A percentile compares a stretch with the other conserved stretches of the same genome.
phyloP scores from a whole-genome alignment of 108 stramenopile genomes.

The Cylindrotheca closterium region DNA sequence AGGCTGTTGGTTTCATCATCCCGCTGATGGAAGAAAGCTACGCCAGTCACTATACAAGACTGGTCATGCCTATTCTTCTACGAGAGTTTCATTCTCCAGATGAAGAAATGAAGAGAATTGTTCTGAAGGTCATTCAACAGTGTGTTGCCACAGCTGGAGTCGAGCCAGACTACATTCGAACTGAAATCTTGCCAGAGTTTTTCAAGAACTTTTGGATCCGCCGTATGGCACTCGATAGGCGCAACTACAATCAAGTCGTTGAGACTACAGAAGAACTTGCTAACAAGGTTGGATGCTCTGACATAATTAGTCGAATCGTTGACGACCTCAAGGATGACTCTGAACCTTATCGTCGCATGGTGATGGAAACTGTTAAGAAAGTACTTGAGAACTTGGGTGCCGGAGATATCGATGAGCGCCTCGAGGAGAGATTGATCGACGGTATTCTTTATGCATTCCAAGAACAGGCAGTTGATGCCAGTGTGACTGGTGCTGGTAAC shows the following conservation, averaged over 20 bases:
- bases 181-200: slow-evolving; percentile 97
- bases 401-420: slow-evolving; percentile 90
- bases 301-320: slow-evolving; percentile 93
- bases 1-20: slow-evolving; percentile 98
- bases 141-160: slow-evolving; percentile 98
- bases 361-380: slow-evolving; percentile 96
- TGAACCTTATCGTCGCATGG: slow-evolving; percentile 99
- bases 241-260: slow-evolving; percentile 97
- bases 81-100: slow-evolving; percentile 96
- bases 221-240: slow-evolving; percentile 96
- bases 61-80: slow-evolving; percentile 98
- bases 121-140: slow-evolving; percentile 98
- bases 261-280: slow-evolving; percentile 98
- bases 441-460: slow-evolving; percentile 99
- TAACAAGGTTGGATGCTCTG: slow-evolving; percentile 97
- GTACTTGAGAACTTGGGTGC: slow-evolving; percentile 94
- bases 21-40: slow-evolving; percentile 99
- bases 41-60: slow-evolving; percentile 98
- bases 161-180: slow-evolving; percentile 94
- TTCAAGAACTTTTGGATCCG: slow-evolving; percentile 98
- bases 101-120: slow-evolving; percentile 98
- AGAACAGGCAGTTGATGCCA: slow-evolving; percentile 94
- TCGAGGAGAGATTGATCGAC: slow-evolving; percentile 98
- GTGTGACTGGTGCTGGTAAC: slow-evolving; percentile 41
- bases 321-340: slow-evolving; percentile 99